Conservation (phyloP, 1,139 yeast species). For the Diutina pseudorugosa region DNA sequence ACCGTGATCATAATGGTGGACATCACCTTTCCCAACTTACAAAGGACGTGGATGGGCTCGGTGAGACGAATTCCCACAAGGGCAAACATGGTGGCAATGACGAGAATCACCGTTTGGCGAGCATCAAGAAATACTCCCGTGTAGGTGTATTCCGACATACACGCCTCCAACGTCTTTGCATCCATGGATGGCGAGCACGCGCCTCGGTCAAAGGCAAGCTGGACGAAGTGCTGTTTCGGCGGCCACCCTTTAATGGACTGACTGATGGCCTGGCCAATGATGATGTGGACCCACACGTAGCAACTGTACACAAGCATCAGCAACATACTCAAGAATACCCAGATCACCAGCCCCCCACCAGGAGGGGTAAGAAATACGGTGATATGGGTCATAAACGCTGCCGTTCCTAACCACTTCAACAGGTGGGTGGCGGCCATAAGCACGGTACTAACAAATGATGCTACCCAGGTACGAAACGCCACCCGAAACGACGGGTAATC, state of each 20-base stretch:
- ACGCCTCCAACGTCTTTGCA: constrained; percentile 8
- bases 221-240: constrained; percentile 11
- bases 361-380: background rate
- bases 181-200: constrained; percentile 13
- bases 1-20: constrained; percentile 11
- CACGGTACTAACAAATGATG: background rate
- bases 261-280: constrained; percentile 17
- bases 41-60: constrained; percentile 5
- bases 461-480: background rate
- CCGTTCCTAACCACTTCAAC: background rate
- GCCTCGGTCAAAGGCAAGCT: constrained; percentile 16
- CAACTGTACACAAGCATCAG: constrained; percentile 9
- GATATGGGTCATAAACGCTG: background rate
- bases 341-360: background rate
- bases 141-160: constrained; percentile 15
- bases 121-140: constrained; percentile 20
- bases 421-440: background rate
- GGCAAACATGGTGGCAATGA: constrained; percentile 16
- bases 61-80: constrained; percentile 8
- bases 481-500: background rate
- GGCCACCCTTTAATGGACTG: constrained; percentile 17
- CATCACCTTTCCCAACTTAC: constrained; percentile 17
- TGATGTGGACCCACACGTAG: constrained; percentile 16
- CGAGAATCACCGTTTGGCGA: constrained; percentile 15
- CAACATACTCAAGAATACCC: background rate